Evolutionary conservation across 306 rosid genomes (phyloP).

Genomic region (Quillaja saponaria): DNA sequence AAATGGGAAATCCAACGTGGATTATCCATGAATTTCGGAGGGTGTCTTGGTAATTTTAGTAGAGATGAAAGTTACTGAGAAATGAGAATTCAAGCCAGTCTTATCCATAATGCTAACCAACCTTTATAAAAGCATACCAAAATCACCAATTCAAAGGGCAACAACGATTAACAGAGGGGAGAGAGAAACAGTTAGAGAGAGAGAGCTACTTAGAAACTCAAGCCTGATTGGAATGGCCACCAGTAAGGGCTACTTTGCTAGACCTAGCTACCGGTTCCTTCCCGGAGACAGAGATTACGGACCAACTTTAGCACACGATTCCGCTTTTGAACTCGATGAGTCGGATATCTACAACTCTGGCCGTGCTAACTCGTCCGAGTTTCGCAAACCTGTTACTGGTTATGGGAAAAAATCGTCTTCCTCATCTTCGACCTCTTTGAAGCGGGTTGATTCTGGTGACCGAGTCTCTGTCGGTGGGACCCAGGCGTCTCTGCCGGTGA

Average conservation of each 20-base stretch:
- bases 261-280: conserved; percentile 55
- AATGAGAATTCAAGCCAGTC: conserved; percentile 30
- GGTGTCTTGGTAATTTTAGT: conserved; percentile 28
- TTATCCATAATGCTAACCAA: conserved; percentile 53
- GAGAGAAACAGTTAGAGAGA: not conserved
- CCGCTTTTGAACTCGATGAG: conserved; percentile 73
- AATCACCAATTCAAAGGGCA: conserved; percentile 11
- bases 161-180: not conserved
- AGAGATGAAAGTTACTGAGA: not conserved
- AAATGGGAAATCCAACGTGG: conserved; percentile 23
- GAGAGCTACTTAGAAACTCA: not conserved
- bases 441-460: conserved; percentile 24
- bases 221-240: conserved; percentile 49
- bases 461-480: conserved; percentile 34
- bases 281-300: conserved; percentile 41
- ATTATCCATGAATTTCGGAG: conserved; percentile 18
- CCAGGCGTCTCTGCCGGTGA: conserved; percentile 66
- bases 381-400: conserved; percentile 33
- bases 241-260: conserved; percentile 45
- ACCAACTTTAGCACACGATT: conserved; percentile 38
- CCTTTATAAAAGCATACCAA: conserved; percentile 55
- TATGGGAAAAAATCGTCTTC: conserved; percentile 31
- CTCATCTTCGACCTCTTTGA: not conserved
- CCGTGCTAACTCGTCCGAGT: conserved; percentile 61
- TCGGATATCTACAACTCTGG: conserved; percentile 65